Base-by-base conservation (phyloP, 768 basidiomycete species). In the Dentipellis sp. region DNA sequence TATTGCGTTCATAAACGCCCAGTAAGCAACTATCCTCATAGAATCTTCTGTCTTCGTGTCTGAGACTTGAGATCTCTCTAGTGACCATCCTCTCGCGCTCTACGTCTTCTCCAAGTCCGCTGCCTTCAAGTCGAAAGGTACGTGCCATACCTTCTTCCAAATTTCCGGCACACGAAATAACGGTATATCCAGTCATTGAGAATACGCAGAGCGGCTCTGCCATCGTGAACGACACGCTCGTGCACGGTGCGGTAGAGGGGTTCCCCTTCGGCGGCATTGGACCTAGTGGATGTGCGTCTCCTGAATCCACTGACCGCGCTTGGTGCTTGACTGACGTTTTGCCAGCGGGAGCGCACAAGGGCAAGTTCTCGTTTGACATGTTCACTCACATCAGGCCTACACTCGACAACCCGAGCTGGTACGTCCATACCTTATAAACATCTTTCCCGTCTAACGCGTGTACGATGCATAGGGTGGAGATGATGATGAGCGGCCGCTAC, bases 211-310 rank as follows among this genome's bases (percentile, higher is more conserved):
- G 86, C 56, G 91, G 92, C 2, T 76, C 80, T 4, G 79, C 80
- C 16, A 56, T 86, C 16, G 81, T 80, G 14, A 93, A 93, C 61
- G 91, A 94, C 54, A 74, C 74, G 0, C 51, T 88, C 42, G 65
- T 91, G n/a, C 85, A 84, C 23, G 68, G 72, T 0, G 81, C 69
- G 42, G 82, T 73, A 10, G 75, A 82, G 11, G 84, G 81, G 10
- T 65, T 89, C 36, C 88, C 89, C 7, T 86, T 91, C 56, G 88
- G 88, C 38, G 89, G 88, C 22, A 74, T 79, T 45, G 88, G 88
- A 2, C 70, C 75, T 4, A 86, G 84, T 62, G 89, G 89, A 67
- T 78, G 88, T 89, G 66, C 60, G 85, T 65, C 10, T 45, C 5
- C 16, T 17, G 16, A 39, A 62, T 16, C 29, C 50, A 54, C 55